Base-by-base conservation (phyloP, 805 yeast genomes). In the Suhomyces kilbournensis region DNA sequence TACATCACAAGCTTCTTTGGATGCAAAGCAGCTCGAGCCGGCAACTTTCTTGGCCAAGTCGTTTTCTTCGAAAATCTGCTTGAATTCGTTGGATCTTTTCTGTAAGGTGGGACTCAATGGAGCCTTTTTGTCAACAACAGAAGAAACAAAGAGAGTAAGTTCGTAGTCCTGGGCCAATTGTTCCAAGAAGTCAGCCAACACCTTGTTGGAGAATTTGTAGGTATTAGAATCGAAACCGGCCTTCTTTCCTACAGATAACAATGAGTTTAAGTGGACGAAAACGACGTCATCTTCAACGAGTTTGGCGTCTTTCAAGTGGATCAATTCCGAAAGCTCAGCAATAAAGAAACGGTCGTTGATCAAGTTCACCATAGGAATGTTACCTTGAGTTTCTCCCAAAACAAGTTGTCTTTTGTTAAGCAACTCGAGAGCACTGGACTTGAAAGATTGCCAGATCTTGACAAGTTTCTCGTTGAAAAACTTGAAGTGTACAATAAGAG, bases 281-380 rank as follows among this genome's bases (percentile, higher is more conserved):
- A 76, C 60, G 23, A 68, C 60, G 46, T 66, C 70, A 3, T 55
- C 47, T 2, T 50, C 38, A 9, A 61, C 52, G 14, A 64, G 35
- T 7, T 66, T 54, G 22, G 60, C 58, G 20, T 64, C 61, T 15
- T 69, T 61, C 50, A 79, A 66, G 56, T 71, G 78, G 19, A 74
- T 69, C 56, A 80, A 65, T 61, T 80, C 83, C 40, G 78, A 67
- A 51, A 80, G 58, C 59, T 81, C 84, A 51, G 67, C 73, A 53
- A 79, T 76, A 64, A 74, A 80, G n/a, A 66, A 57, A 56, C 75
- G 72, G 57, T 80, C 83, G 60, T 71, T 75, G 51, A 79, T 71
- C 42, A 69, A 60, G 46, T 64, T 59, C 56, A 67, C 34, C 17
- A 45, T 47, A 10, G 54, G 48, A 23, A 45, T 44, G 15, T 50